These are phyloP conservation scores for Metarhizium robertsii DNA, from an alignment of 2,329 filamentous ascomycete species.

Conservation along the genomic window DNA sequence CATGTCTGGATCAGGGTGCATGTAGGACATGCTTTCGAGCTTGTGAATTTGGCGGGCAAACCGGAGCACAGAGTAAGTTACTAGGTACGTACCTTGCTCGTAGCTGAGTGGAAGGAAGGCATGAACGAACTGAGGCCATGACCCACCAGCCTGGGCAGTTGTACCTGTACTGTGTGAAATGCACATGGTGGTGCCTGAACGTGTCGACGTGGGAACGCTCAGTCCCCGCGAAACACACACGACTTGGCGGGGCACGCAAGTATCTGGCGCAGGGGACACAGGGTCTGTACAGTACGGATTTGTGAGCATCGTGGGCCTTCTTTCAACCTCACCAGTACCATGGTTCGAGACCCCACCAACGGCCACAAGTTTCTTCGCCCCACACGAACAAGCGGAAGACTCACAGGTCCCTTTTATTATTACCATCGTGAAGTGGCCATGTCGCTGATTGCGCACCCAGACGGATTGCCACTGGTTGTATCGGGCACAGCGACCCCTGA, in stretches of 20 bases:
- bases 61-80: no score
- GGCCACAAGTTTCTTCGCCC: neutral
- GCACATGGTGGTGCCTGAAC: no score
- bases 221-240: no score
- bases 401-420: neutral
- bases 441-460: neutral
- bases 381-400: neutral
- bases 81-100: no score
- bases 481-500: conserved; percentile 1
- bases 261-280: neutral
- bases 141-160: no score
- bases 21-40: neutral
- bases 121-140: no score
- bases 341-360: neutral
- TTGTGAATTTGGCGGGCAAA: no score
- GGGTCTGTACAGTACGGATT: neutral
- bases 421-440: conserved; percentile 3
- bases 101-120: no score
- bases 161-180: no score
- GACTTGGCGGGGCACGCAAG: neutral
- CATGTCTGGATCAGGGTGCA: neutral
- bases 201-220: no score
- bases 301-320: neutral
- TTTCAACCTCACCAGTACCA: neutral
- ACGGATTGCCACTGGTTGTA: neutral